These are phyloP conservation scores for Stemphylium vesicarium DNA, from an alignment of 2,329 filamentous ascomycete species.

Conservation along the genomic window DNA sequence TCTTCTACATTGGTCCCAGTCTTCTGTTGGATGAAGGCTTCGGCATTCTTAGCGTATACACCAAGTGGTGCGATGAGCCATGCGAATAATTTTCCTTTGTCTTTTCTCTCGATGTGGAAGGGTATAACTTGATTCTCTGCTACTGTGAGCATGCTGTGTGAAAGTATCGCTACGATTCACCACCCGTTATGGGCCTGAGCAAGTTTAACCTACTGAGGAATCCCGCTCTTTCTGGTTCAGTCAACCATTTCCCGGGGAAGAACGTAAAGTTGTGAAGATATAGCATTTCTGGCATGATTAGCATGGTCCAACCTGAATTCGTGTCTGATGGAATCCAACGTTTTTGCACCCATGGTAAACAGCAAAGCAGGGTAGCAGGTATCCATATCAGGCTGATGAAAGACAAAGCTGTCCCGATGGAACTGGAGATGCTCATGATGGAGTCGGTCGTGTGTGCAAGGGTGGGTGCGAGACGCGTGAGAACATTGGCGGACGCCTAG, in stretches of 20 bases:
- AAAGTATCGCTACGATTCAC: neutral
- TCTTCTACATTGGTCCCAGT: slow-evolving; percentile 49
- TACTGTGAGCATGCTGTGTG: slow-evolving; percentile 18
- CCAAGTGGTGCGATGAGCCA: slow-evolving; percentile 88
- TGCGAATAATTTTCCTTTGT: slow-evolving; percentile 80
- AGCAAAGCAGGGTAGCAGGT: slow-evolving; percentile 42
- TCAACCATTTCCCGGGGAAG: slow-evolving; percentile 45
- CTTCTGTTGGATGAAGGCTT: slow-evolving; percentile 63
- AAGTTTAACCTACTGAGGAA: slow-evolving; percentile 39
- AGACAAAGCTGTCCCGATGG: slow-evolving; percentile 31
- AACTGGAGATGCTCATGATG: slow-evolving; percentile 30
- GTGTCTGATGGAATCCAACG: slow-evolving; percentile 20
- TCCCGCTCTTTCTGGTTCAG: slow-evolving; percentile 46
- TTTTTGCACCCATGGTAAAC: slow-evolving; percentile 47
- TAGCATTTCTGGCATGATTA: slow-evolving; percentile 37
- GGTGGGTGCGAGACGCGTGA: neutral
- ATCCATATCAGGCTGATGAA: slow-evolving; percentile 45
- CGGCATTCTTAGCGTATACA: slow-evolving; percentile 73
- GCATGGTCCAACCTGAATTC: slow-evolving; percentile 1
- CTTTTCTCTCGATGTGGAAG: slow-evolving; percentile 75
- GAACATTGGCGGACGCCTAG: slow-evolving; percentile 3
- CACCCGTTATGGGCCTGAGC: neutral
- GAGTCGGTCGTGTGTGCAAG: slow-evolving; percentile 8
- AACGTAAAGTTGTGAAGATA: slow-evolving; percentile 46
- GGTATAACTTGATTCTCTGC: slow-evolving; percentile 85